phyloP scores from a whole-genome alignment of 257 asterid species.

The Knoxia roxburghii region DNA sequence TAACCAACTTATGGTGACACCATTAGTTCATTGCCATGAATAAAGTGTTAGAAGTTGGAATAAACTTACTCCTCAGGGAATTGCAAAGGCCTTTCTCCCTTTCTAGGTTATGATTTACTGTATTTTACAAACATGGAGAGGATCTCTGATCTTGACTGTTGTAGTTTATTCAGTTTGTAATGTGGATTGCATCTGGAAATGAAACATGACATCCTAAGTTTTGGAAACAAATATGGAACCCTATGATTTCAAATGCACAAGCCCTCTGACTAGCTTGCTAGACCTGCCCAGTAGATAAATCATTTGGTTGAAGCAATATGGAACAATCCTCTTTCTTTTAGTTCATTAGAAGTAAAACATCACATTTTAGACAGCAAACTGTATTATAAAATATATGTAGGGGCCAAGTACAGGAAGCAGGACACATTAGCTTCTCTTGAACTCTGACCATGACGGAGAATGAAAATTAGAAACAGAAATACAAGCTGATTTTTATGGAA shows the following conservation, averaged over 20 bases:
- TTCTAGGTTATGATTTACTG: too few relatives aligned
- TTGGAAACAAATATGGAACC: too few relatives aligned
- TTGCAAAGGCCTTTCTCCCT: too few relatives aligned
- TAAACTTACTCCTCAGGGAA: neutral
- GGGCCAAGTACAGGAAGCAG: constrained; percentile 25
- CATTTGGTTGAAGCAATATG: neutral
- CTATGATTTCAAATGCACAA: too few relatives aligned
- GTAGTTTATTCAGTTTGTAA: neutral
- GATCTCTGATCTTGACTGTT: neutral
- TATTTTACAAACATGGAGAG: neutral
- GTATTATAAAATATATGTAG: neutral
- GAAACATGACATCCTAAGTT: neutral
- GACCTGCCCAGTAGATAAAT: neutral
- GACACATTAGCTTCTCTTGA: constrained; percentile 46
- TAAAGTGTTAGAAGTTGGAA: neutral
- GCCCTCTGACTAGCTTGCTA: too few relatives aligned
- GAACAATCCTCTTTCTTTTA: neutral
- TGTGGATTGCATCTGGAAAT: neutral
- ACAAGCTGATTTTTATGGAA: constrained; percentile 6
- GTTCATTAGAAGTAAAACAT: neutral
- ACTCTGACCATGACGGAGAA: constrained; percentile 16
- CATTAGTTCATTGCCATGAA: neutral
- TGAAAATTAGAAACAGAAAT: neutral
- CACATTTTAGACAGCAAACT: neutral
- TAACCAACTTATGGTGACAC: neutral